phyloP scores from a whole-genome alignment of 495 filamentous ascomycete species.

The Penicillium fimorum region DNA sequence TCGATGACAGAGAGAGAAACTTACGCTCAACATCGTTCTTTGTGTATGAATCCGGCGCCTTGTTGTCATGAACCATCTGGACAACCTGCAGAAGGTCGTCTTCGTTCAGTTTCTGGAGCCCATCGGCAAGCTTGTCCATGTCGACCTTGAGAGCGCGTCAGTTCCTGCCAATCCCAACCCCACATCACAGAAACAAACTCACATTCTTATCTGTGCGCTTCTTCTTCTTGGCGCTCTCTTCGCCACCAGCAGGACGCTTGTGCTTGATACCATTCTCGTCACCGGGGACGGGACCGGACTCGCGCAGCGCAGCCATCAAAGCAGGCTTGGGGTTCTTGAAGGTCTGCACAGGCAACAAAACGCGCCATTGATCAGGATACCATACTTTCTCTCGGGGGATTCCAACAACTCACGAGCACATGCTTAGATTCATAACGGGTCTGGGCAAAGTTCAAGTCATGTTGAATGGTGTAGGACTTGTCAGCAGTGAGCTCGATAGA shows the following conservation, averaged over 20 bases:
- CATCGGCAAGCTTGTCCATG: slow-evolving; percentile 97
- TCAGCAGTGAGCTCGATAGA: slow-evolving; percentile 75
- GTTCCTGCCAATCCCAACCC: neutral
- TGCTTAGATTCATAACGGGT: slow-evolving; percentile 83
- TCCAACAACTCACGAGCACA: slow-evolving; percentile 56
- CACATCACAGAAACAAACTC: slow-evolving; percentile 16
- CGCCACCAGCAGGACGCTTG: slow-evolving; percentile 50
- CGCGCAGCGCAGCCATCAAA: slow-evolving; percentile 68
- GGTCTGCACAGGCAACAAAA: slow-evolving; percentile 40
- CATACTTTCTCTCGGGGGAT: neutral
- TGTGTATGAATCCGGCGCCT: slow-evolving; percentile 85
- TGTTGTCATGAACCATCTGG: slow-evolving; percentile 97
- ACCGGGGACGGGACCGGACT: slow-evolving; percentile 79
- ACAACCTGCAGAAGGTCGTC: slow-evolving; percentile 93
- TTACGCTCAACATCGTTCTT: slow-evolving; percentile 95
- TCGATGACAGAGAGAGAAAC: slow-evolving; percentile 30
- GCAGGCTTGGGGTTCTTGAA: slow-evolving; percentile 92
- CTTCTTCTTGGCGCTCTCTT: slow-evolving; percentile 72
- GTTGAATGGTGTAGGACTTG: slow-evolving; percentile 74
- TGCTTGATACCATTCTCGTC: slow-evolving; percentile 63
- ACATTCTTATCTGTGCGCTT: slow-evolving; percentile 67
- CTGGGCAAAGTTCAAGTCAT: slow-evolving; percentile 90
- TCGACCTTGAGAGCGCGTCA: slow-evolving; percentile 55
- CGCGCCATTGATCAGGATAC: neutral
- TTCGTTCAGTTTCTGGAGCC: slow-evolving; percentile 75